Conservation (phyloP, 139 green algal species). For the Coelastrella sp. region DNA sequence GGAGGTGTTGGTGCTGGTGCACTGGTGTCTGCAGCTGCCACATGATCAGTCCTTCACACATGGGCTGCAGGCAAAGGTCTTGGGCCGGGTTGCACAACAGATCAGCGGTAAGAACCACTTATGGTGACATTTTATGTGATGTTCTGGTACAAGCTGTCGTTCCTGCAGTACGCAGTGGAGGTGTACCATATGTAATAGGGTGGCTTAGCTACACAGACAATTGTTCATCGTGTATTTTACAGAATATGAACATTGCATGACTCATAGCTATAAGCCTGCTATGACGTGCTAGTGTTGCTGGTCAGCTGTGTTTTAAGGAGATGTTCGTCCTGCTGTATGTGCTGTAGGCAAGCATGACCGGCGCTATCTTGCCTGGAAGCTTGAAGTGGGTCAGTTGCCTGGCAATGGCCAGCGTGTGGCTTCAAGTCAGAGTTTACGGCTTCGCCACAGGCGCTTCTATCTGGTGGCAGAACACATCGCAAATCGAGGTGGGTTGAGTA, state of each 20-base stretch:
- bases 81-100: conserved; percentile 23
- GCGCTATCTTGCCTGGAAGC: conserved; percentile 19
- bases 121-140: no score
- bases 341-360: conserved; percentile 5
- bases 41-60: conserved; percentile 15
- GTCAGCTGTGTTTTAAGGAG: not conserved
- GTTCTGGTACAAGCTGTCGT: no score
- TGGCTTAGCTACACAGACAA: no score
- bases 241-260: no score
- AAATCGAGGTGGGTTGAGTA: not conserved
- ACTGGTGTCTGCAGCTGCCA: conserved; percentile 35
- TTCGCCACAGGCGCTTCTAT: conserved; percentile 24
- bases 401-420: conserved; percentile 36
- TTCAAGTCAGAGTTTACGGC: conserved; percentile 4
- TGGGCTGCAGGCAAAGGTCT: conserved; percentile 17
- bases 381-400: conserved; percentile 26
- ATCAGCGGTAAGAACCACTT: conserved; percentile 33
- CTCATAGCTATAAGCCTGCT: no score
- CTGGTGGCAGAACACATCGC: conserved; percentile 30
- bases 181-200: no score
- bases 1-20: conserved; percentile 39
- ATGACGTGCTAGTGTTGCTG: not conserved
- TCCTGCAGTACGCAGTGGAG: no score
- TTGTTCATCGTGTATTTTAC: no score
- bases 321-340: not conserved